Evolutionary conservation across 176 grass and related monocot genomes (phyloP).

Genomic region (Lolium rigidum): DNA sequence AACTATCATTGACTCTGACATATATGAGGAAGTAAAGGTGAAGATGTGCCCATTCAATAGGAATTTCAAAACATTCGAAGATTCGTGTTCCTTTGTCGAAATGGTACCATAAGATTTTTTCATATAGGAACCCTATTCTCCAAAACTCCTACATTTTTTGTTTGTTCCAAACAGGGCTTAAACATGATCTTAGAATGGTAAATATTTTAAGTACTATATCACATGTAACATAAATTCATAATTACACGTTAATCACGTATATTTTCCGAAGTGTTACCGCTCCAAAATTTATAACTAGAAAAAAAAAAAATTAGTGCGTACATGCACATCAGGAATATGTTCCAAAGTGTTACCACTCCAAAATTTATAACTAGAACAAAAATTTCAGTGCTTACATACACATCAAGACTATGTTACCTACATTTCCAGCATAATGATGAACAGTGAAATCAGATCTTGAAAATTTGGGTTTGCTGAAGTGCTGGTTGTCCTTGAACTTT

Average conservation of each 20-base stretch:
- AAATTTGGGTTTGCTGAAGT: slow-evolving; percentile 94
- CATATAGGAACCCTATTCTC: background rate
- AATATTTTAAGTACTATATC: background rate
- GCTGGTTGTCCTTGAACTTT: slow-evolving; percentile 72
- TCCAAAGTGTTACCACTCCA: background rate
- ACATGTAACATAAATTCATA: background rate
- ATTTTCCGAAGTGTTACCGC: background rate
- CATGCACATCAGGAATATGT: slow-evolving; percentile 13
- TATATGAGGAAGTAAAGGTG: background rate
- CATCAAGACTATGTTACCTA: slow-evolving; percentile 60
- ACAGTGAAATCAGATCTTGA: slow-evolving; percentile 86
- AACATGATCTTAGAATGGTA: slow-evolving; percentile 23
- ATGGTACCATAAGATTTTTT: background rate
- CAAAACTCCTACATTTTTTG: background rate
- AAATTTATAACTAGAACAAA: slow-evolving; percentile 14
- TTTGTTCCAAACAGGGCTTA: background rate
- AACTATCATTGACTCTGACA: background rate
- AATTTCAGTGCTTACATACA: slow-evolving; percentile 24
- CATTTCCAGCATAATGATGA: slow-evolving; percentile 97
- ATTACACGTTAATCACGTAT: background rate
- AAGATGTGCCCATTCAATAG: background rate
- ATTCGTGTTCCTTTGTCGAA: background rate
- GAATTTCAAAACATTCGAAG: background rate
- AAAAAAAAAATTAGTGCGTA: background rate
- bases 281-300: background rate